Base-by-base conservation (phyloP, 2,329 filamentous ascomycete species). In the Botrytis elliptica region DNA sequence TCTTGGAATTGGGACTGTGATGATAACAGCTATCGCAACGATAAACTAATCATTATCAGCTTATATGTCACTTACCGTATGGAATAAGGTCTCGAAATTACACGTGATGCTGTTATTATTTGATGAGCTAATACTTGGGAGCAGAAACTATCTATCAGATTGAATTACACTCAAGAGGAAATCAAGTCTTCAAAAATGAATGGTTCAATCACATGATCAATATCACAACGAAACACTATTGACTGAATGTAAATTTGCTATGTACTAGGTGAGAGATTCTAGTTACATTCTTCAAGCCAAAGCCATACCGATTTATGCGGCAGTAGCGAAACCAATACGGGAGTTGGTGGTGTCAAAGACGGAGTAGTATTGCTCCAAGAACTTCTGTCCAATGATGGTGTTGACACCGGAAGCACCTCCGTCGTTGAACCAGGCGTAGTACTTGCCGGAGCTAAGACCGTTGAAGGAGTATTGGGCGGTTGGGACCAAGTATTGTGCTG, bases 181-280 rank as follows among this genome's bases (percentile, higher is more conserved):
- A 22, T 0, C 20, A 49, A 4, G 44, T 49, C 46, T 49, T 49
- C 49, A 8, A 1, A 25, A 52, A 12, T 52, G 0, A n/a, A n/a
- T 52, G 16, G 25, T 2, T 52, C 16, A 52, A 52, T 57, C 52
- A 57, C 52, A 57, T 29, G 52, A 2, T 57, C n/a, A 29, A 57
- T 57, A 57, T 57, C 14, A 29, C 29, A 57, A 29, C n/a, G 3
- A 33, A 57, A 29, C n/a, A 29, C n/a, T 29, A 33, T 57, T 57
- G 52, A 57, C n/a, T 57, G n/a, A 29, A 57, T 57, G 52, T 57
- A 57, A 57, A 57, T 57, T 57, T 57, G n/a, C 52, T 57, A 57
- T 57, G 18, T 57, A 29, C n/a, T 57, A 57, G 14, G n/a, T 57
- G n/a, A 8, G 14, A 57, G 52, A 29, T 18, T 57, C 52, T 57